These are phyloP conservation scores for Martensiomyces pterosporus DNA, from an alignment of 192 early-diverging fungal genomes.

Conservation along the genomic window DNA sequence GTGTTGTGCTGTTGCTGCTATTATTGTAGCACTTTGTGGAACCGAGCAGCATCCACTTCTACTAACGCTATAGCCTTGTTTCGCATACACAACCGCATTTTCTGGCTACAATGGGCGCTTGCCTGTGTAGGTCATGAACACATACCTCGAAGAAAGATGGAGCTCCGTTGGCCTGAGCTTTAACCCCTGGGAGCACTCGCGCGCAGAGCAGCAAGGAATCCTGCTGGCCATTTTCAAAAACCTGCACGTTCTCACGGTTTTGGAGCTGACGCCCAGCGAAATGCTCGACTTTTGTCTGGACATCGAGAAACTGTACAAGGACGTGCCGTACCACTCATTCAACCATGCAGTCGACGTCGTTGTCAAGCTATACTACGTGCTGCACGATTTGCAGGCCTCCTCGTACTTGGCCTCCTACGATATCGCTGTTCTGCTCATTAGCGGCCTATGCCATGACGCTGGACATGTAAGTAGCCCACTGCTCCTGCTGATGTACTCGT, in stretches of 20 bases:
- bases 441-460: slow-evolving; percentile 88
- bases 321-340: slow-evolving; percentile 90
- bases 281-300: slow-evolving; percentile 84
- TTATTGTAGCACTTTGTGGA: too few species aligned
- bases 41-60: too few species aligned
- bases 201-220: slow-evolving; percentile 78
- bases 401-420: slow-evolving; percentile 68
- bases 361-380: slow-evolving; percentile 74
- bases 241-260: slow-evolving; percentile 57
- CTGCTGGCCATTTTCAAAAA: slow-evolving; percentile 74
- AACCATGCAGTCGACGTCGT: slow-evolving; percentile 89
- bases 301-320: slow-evolving; percentile 74
- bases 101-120: slow-evolving; percentile 8
- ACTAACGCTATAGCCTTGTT: too few species aligned
- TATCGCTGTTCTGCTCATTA: slow-evolving; percentile 70
- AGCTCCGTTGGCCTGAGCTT: slow-evolving; percentile 47
- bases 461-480: slow-evolving; percentile 60
- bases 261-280: slow-evolving; percentile 57
- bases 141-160: slow-evolving; percentile 35
- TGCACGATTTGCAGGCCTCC: slow-evolving; percentile 63
- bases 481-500: too few species aligned
- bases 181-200: slow-evolving; percentile 60
- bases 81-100: too few species aligned
- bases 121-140: slow-evolving; percentile 32
- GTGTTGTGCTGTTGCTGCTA: too few species aligned